Evolutionary conservation across 2,329 filamentous ascomycete genomes (phyloP), one percentile per base, ranked within the genome.

Genomic region (Aspergillus vadensis): DNA sequence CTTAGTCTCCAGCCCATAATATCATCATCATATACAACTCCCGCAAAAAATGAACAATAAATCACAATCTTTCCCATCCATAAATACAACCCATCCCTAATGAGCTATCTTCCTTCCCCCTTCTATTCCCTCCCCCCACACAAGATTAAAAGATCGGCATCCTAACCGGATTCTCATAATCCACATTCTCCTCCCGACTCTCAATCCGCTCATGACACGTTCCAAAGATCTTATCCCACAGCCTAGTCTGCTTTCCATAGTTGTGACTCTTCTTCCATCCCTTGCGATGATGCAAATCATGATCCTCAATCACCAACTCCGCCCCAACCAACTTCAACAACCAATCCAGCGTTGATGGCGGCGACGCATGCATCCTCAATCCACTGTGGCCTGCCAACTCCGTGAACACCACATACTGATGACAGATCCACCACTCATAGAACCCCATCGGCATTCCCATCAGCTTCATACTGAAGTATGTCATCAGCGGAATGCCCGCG

Each of bases 381-480:
- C 67, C 67, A 27, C 67, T 69, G 41, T 69, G 67, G 3, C 67
- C 67, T 3, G 66, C 60, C 19, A 67, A 43, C 41, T 69, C 67
- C n/a, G 65, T 60, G 23, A 81, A 81, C 12, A 78, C 70, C 30
- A 81, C 69, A 54, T 79, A 81, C 55, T 78, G 71, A 55, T 80
- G 75, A 64, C 79, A 81, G 17, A 81, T 63, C 79, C 79, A 81
- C 77, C 76, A 79, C 44, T 80, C 79, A 52, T 81, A 80, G 63
- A 82, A 81, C 2, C 77, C 78, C 75, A 81, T 77, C 0, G 77
- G 78, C 4, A 80, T 51, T 0, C 78, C 77, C 36, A 76, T 70
- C 0, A 67, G 6, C 57, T 72, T 76, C 38, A 80, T 58, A 1
- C 70, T 75, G 43, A 69, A 68, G 62, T 74, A 81, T 2, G 78